Base-by-base conservation (phyloP, 768 basidiomycete genomes). In the Chalciporus pseudorubinellus region DNA sequence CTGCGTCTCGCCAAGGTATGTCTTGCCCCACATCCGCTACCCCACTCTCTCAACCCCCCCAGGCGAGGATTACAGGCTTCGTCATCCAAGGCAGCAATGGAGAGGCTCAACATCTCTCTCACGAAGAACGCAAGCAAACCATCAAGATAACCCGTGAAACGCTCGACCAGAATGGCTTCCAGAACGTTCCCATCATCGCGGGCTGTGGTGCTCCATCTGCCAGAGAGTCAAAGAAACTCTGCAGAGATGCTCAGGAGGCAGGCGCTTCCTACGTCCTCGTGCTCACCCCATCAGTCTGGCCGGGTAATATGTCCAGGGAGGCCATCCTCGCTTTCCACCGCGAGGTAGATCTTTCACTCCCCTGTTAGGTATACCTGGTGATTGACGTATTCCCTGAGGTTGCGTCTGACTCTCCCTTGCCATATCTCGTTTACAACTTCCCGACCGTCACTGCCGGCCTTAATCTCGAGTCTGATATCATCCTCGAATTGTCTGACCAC, bases 171-270 rank as follows among this genome's bases (percentile, higher is more conserved):
- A 82, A 84, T 53, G 87, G 87, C 3, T 88, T 87, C 67, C 65
- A 77, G 43, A 71, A 85, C 36, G 78, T 83, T 36, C 68, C 86
- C 13, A 77, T 94, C 39, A 82, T 93, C 52, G 92, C 87, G 6
- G 92, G 92, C 2, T 92, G 90, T 5, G 92, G 92, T 1, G 87
- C 85, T 1, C 87, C 84, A 54, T 89, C 88, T 2, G 84, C 89
- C 0, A 76, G 83, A 16, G 89, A 91, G 66, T 92, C 89, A 29
- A 78, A 80, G 69, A 69, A 76, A 62, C 76, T 93, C 14, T 85
- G 84, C 59, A 64, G 69, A 10, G 87, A 92, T 59, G 92, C 91
- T 5, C 81, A 81, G 51, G 85, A 84, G 22, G 89, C 89, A 3
- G 91, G 92, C n/a, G 91, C 92, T 22, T 79, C 81, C n/a, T 80